Base-by-base conservation (phyloP, 1,284 basidiomycete species). In the Athelia sp. region DNA sequence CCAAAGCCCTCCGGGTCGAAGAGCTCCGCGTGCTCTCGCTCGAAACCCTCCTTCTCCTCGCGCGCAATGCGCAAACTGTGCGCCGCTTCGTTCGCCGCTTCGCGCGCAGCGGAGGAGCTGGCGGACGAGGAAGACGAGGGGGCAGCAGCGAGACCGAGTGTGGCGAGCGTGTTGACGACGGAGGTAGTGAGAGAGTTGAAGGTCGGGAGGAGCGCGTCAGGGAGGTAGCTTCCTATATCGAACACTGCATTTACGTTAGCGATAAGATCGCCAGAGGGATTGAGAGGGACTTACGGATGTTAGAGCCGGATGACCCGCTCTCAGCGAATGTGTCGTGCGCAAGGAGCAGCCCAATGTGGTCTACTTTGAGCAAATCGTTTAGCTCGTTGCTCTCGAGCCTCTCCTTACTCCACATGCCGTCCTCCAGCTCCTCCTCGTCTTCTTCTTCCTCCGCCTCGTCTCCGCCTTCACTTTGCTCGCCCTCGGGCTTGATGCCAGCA, bases 221-320 rank as follows among this genome's bases (percentile, higher is more conserved):
- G 97, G 32, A 99, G 75, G 69, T 98, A 98, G 23, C 88, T 80
- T 43, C 86, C 76, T 24, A 95, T 60, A 52, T 92, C 80, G 69
- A 89, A 91, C 43, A 96, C 93, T 94, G 63, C 14, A 32, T 23
- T 24, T 38, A 19, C 42, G 32, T 44, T 23, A 53, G 48, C 55
- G 44, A 29, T 4, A 13, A 29, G 26, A 13, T 6, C 26, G 26
- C 26, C 4, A 29, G 4, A 29, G 26, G 6, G 26, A 23, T 29
- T 23, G 29, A 21, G 23, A 45, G 9, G 19, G 15, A 76, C 84
- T 68, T 59, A 89, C 84, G 62, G 47, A 80, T 62, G 1, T 80
- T 79, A 26, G 70, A 72, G 15, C 78, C 66, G n/a, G n/a, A n/a
- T n/a, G n/a, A n/a, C 3, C 65, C 55, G 22, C 74, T 66, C n/a